These are phyloP conservation scores for Tephrocybe rancida DNA, from an alignment of 768 basidiomycete genomes.

Conservation along the genomic window DNA sequence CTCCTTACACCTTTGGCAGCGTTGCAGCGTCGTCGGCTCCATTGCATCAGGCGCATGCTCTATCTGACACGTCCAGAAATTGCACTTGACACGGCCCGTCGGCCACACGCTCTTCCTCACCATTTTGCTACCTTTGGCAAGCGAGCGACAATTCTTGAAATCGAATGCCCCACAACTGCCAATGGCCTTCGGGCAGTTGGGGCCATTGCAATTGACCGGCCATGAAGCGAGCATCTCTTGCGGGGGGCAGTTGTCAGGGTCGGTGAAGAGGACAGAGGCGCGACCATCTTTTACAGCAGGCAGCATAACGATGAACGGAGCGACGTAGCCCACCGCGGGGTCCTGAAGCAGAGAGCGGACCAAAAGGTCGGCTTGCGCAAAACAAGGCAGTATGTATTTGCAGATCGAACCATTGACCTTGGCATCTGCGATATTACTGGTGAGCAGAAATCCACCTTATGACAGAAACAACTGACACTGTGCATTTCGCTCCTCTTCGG, in stretches of 20 bases:
- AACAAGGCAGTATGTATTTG: conserved; percentile 14
- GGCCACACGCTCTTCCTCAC: not conserved
- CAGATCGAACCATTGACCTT: conserved; percentile 7
- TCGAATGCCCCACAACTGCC: conserved; percentile 12
- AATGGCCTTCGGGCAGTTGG: not conserved
- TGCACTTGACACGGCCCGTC: conserved; percentile 10
- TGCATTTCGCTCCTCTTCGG: conserved; percentile 14
- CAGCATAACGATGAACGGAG: conserved; percentile 22
- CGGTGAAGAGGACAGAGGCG: conserved; percentile 16
- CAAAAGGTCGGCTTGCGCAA: conserved; percentile 21
- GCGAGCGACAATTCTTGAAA: not conserved
- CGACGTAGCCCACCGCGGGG: conserved; percentile 22
- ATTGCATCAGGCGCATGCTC: conserved; percentile 6
- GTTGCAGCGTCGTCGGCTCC: conserved; percentile 4
- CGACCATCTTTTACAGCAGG: not conserved
- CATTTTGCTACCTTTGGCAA: not conserved
- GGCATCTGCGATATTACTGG: conserved; percentile 6
- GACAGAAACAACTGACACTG: conserved; percentile 14
- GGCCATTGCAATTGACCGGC: conserved; percentile 1
- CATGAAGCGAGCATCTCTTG: conserved; percentile 8
- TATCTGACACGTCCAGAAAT: conserved; percentile 15
- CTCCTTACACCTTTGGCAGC: conserved; percentile 19
- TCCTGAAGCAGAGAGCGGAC: conserved; percentile 22
- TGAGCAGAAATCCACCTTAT: not conserved
- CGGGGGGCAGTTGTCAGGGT: conserved; percentile 1